Conservation (phyloP, 2,329 filamentous ascomycete genomes). For the Davidsoniella neocaledoniae region DNA sequence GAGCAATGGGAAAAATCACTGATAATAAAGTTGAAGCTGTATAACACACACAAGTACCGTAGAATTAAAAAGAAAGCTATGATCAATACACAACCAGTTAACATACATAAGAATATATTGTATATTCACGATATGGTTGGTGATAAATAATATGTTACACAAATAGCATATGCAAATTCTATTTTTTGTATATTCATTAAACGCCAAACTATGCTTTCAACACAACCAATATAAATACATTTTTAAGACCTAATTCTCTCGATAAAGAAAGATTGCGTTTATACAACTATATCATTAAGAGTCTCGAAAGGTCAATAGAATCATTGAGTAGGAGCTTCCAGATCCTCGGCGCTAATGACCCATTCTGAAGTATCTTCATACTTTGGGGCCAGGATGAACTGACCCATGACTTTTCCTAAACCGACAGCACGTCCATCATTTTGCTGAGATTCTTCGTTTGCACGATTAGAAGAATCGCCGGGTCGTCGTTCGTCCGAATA, state of each 20-base stretch:
- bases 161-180: not conserved
- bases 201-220: slow-evolving; percentile 5
- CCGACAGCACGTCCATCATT: slow-evolving; percentile 23
- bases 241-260: too few relatives aligned
- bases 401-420: slow-evolving; percentile 47
- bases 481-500: slow-evolving; percentile 33
- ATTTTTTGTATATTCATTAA: slow-evolving; percentile 6
- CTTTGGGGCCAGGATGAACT: slow-evolving; percentile 41
- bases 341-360: slow-evolving; percentile 24
- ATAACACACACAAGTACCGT: too few relatives aligned
- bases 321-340: slow-evolving; percentile 14
- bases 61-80: not conserved
- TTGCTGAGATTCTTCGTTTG: slow-evolving; percentile 25
- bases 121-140: too few relatives aligned
- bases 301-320: too few relatives aligned
- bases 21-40: too few relatives aligned
- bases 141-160: too few relatives aligned
- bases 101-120: too few relatives aligned
- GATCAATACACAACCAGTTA: too few relatives aligned
- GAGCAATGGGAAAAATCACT: too few relatives aligned
- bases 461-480: slow-evolving; percentile 23
- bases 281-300: too few relatives aligned
- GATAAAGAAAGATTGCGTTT: too few relatives aligned
- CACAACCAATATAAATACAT: too few relatives aligned
- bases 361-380: slow-evolving; percentile 43